Evolutionary conservation across 257 asterid genomes (phyloP).

Genomic region (Lycium ferocissimum): DNA sequence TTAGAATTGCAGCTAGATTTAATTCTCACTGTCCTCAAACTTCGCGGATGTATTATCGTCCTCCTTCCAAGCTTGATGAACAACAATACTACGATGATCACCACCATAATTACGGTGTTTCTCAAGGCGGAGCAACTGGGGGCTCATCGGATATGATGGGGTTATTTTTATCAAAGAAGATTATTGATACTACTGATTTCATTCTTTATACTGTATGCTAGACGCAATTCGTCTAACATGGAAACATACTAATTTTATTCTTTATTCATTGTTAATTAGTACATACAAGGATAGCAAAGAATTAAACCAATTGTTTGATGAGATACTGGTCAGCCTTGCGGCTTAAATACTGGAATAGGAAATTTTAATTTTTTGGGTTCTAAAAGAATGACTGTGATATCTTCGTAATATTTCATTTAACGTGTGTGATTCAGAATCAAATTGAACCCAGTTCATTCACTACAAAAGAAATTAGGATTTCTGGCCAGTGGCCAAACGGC

Average conservation of each 20-base stretch:
- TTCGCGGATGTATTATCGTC: conserved; percentile 69
- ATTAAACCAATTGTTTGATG: background rate
- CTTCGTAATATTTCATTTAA: no score
- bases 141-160: background rate
- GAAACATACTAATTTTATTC: background rate
- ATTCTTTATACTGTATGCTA: background rate
- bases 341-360: background rate
- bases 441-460: no score
- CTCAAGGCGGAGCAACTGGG: background rate
- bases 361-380: no score
- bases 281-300: background rate
- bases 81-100: background rate
- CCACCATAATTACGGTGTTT: background rate
- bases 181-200: background rate
- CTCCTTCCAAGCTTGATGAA: conserved; percentile 36
- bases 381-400: no score
- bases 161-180: background rate
- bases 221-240: background rate
- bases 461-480: no score
- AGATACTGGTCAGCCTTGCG: background rate
- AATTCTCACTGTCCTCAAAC: conserved; percentile 78
- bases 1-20: conserved; percentile 52
- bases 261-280: background rate
- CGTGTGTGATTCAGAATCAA: no score
- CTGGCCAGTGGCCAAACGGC: no score